Evolutionary conservation across 2,329 filamentous ascomycete species (phyloP).

Genomic region (Thelonectria olida): DNA sequence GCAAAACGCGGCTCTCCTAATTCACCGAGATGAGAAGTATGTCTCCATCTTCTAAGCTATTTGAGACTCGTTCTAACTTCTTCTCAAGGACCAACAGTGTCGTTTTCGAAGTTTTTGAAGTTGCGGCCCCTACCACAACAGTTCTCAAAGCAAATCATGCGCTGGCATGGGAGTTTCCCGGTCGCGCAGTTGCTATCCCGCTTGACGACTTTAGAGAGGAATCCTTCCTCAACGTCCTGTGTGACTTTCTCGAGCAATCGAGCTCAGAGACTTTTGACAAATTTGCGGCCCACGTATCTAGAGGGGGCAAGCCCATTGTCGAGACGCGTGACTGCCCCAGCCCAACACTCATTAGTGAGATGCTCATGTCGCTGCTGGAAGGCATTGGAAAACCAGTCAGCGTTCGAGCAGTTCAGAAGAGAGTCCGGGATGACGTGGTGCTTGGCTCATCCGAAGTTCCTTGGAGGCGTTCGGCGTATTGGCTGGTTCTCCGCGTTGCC

Average conservation of each 20-base stretch:
- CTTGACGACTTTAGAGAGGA: constrained; percentile 32
- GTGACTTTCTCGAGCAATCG: constrained; percentile 64
- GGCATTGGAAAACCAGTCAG: constrained; percentile 55
- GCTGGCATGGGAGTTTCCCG: constrained; percentile 70
- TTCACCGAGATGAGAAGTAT: neutral
- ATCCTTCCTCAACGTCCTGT: constrained; percentile 58
- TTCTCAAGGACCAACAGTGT: constrained; percentile 25
- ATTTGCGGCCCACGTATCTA: constrained; percentile 61
- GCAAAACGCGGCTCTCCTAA: constrained; percentile 42
- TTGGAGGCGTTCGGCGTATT: constrained; percentile 71
- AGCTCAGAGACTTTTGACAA: constrained; percentile 60
- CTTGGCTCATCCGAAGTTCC: constrained; percentile 58
- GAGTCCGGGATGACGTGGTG: constrained; percentile 70
- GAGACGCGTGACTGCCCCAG: constrained; percentile 67
- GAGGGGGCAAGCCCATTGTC: constrained; percentile 56
- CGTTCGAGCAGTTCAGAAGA: constrained; percentile 59
- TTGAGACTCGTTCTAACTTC: neutral
- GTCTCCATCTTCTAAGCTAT: neutral
- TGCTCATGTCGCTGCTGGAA: constrained; percentile 69
- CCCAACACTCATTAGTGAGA: constrained; percentile 66
- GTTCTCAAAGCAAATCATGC: constrained; percentile 62
- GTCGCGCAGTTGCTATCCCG: constrained; percentile 58
- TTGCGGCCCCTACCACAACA: constrained; percentile 59
- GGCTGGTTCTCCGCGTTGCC: constrained; percentile 69
- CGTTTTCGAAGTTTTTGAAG: constrained; percentile 68